phyloP scores from a whole-genome alignment of 106 monocot species.

The Acorus gramineus region DNA sequence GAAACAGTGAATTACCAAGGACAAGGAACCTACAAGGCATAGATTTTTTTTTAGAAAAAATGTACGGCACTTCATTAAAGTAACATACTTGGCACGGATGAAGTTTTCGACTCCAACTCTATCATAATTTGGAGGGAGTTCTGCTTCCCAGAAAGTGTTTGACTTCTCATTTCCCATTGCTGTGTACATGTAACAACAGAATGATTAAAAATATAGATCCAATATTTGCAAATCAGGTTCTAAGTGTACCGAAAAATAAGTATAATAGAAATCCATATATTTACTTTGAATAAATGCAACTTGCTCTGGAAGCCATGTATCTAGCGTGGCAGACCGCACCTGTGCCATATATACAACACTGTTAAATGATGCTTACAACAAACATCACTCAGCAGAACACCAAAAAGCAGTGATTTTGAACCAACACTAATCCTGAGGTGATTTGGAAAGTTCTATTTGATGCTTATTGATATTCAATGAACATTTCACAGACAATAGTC shows the following conservation, averaged over 20 bases:
- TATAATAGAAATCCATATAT: background rate
- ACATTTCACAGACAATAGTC: no score
- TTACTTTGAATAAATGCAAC: slow-evolving; percentile 96
- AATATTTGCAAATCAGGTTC: no score
- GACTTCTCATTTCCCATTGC: slow-evolving; percentile 18
- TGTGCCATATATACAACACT: slow-evolving; percentile 11
- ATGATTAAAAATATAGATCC: slow-evolving; percentile 2
- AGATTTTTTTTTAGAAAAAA: no score
- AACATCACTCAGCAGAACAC: no score
- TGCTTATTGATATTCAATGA: no score
- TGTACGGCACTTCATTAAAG: no score
- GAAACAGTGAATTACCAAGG: no score
- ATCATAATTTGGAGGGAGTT: background rate
- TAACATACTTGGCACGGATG: background rate
- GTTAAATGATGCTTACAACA: no score
- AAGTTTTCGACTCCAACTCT: background rate
- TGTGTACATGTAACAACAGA: slow-evolving; percentile 19
- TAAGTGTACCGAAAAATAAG: background rate
- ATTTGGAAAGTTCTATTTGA: no score
- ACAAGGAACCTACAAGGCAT: no score
- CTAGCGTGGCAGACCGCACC: slow-evolving; percentile 93
- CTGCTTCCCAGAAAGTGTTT: background rate
- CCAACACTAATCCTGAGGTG: no score
- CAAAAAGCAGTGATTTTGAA: no score
- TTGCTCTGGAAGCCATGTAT: slow-evolving; percentile 97